Base-by-base conservation (phyloP, 1,284 basidiomycete species). In the Porogramme epimiltina region DNA sequence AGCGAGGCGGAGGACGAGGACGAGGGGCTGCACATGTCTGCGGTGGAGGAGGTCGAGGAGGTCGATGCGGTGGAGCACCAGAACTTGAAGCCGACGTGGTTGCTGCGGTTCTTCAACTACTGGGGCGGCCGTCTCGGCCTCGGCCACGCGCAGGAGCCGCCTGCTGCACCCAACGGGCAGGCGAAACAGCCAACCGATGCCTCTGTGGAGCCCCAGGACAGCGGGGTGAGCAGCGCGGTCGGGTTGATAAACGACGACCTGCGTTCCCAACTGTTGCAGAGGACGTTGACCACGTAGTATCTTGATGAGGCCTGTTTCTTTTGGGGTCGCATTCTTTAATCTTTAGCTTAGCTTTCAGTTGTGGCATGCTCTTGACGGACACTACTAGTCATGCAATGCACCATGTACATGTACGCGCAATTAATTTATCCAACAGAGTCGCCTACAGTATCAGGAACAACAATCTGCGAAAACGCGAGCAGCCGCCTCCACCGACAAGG, bases 1-100 rank as follows among this genome's bases (percentile, higher is more conserved):
- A 82, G 80, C 54, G 88, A 91, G 67, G 87, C 76, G 20, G 85
- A 85, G 61, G 88, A 90, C 58, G 89, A 91, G 65, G 70, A 68
- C 37, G 70, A 62, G 45, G 67, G 81, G 4, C 79, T 78, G 19
- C 49, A 36, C 3, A 43, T 53, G 20, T 51, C 50, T 31, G 71
- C 67, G 20, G 60, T 68, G 46, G 68, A 65, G 8, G 80, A 79
- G 23, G 34, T 6, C n/a, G 80, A 80, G 45, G 72, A 71, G 41
- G 78, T 74, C 38, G 82, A 83, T 56, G 77, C 77, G 15, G 77
- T 82, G 42, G 74, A 79, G 62, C 76, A 83, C 62, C 77, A 79
- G 52, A 73, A 68, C 20, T 81, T 86, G 66, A 82, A 82, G 55
- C 85, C 87, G 31, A 82, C 87, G 73, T 90, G 88, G 88, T 64